Conservation (phyloP, 768 basidiomycete genomes). For the Tricholoma terreum region DNA sequence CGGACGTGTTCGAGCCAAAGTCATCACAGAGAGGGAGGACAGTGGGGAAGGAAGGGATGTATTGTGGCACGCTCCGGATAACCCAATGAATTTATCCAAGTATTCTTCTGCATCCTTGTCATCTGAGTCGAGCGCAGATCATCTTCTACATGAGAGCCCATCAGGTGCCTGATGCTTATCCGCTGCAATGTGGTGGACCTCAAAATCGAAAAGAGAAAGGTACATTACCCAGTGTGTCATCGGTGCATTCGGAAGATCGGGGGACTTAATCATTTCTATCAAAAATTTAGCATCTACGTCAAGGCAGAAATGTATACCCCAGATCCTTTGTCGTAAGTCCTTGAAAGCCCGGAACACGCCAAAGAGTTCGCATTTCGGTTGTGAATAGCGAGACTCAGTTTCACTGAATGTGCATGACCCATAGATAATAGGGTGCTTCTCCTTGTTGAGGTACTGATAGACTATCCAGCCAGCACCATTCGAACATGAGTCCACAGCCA, state of each 20-base stretch:
- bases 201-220: constrained; percentile 34
- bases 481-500: constrained; percentile 32
- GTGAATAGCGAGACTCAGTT: constrained; percentile 29
- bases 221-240: constrained; percentile 38
- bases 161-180: constrained; percentile 29
- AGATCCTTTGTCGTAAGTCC: constrained; percentile 25
- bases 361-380: constrained; percentile 37
- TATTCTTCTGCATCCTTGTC: constrained; percentile 28
- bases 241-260: constrained; percentile 32
- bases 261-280: constrained; percentile 33
- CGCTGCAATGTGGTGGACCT: constrained; percentile 31
- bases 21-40: neutral
- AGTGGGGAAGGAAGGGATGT: neutral
- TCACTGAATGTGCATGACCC: constrained; percentile 34
- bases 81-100: constrained; percentile 10
- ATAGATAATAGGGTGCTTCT: constrained; percentile 23
- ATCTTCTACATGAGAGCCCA: constrained; percentile 28
- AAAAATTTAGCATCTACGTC: constrained; percentile 37
- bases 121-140: constrained; percentile 8
- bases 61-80: neutral
- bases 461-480: constrained; percentile 34
- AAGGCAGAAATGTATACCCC: constrained; percentile 29
- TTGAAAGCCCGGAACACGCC: constrained; percentile 32
- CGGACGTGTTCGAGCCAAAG: too few species aligned
- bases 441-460: constrained; percentile 23